Evolutionary conservation across 768 basidiomycete species (phyloP).

Genomic region (Obba rivulosa): DNA sequence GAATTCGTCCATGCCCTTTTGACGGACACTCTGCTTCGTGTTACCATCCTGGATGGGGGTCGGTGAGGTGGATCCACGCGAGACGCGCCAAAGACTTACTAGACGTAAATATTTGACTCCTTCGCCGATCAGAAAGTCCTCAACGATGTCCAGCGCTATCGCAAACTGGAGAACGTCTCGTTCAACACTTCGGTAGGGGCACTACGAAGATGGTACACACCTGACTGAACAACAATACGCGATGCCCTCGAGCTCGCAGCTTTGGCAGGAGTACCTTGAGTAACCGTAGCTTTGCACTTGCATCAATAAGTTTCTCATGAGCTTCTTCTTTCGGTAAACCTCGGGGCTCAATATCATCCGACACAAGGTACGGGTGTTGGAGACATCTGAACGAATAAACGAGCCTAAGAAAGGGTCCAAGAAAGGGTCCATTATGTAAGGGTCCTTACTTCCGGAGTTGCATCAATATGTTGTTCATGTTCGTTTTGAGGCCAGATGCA

Average conservation of each 20-base stretch:
- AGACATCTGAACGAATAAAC: constrained; percentile 63
- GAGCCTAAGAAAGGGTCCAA: too few relatives aligned
- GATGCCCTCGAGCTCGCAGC: constrained; percentile 79
- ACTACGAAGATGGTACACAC: constrained; percentile 33
- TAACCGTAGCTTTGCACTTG: constrained; percentile 80
- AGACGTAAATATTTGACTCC: constrained; percentile 74
- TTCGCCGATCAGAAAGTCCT: constrained; percentile 85
- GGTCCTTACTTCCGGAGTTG: constrained; percentile 74
- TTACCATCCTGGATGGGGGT: constrained; percentile 66
- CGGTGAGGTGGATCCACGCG: constrained; percentile 4
- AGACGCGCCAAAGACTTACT: constrained; percentile 33
- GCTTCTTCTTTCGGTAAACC: constrained; percentile 50
- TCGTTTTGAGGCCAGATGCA: constrained; percentile 38
- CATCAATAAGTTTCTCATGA: constrained; percentile 77
- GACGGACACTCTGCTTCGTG: constrained; percentile 78
- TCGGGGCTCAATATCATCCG: constrained; percentile 71
- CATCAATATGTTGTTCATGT: constrained; percentile 83
- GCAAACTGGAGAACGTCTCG: constrained; percentile 58
- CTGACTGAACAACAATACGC: constrained; percentile 89
- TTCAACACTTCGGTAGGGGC: background rate
- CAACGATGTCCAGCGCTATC: constrained; percentile 79
- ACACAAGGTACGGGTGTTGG: constrained; percentile 89
- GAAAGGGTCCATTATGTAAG: too few relatives aligned
- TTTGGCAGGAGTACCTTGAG: constrained; percentile 76
- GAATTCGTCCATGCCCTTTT: constrained; percentile 93